These are phyloP conservation scores for Aspergillus sp. DNA, from an alignment of 2,329 filamentous ascomycete genomes.

Conservation along the genomic window DNA sequence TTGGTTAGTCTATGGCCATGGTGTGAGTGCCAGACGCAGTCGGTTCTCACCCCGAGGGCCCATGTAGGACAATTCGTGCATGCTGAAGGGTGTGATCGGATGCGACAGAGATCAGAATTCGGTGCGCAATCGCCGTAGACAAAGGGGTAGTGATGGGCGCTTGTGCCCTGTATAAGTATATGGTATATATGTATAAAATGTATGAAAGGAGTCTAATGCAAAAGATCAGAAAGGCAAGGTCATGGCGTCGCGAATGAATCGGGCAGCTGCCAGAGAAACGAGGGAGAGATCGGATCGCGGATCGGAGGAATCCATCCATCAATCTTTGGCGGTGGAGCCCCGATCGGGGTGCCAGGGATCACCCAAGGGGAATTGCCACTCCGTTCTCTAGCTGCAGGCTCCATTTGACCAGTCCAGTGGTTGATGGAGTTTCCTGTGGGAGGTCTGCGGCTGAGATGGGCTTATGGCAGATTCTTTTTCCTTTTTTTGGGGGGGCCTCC, in stretches of 20 bases:
- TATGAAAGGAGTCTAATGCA: too few relatives aligned
- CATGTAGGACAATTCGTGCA: constrained; percentile 46
- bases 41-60: constrained; percentile 37
- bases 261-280: not conserved
- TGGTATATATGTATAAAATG: too few relatives aligned
- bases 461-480: too few relatives aligned
- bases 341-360: not conserved
- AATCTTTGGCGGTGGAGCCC: not conserved
- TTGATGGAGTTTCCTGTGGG: too few relatives aligned
- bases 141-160: too few relatives aligned
- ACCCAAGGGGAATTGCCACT: not conserved
- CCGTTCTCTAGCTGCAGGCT: not conserved
- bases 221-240: not conserved
- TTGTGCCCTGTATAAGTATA: too few relatives aligned
- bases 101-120: not conserved
- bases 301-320: not conserved
- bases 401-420: too few relatives aligned
- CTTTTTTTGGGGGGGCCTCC: too few relatives aligned
- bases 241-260: not conserved
- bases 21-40: not conserved
- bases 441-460: too few relatives aligned
- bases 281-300: not conserved
- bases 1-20: constrained; percentile 7
- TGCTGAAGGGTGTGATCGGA: constrained; percentile 13
- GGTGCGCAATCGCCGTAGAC: too few relatives aligned